A percentile compares a stretch with the other conserved stretches of the same genome.
Conservation (phyloP, 2,329 filamentous ascomycete species). For the Microcyclosporella mali region DNA sequence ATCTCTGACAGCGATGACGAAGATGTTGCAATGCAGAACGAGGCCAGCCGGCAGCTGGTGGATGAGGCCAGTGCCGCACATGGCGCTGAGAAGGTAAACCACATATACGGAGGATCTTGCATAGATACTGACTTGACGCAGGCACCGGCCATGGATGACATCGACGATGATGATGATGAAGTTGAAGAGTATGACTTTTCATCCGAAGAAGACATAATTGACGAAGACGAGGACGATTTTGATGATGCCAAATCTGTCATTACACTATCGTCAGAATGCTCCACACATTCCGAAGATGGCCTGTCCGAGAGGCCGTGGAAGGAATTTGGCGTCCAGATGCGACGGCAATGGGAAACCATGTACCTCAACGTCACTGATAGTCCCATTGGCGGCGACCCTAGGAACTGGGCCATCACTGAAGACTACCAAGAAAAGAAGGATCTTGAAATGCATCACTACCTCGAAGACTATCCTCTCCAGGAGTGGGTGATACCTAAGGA, state of each 20-base stretch:
- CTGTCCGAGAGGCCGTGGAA: slow-evolving; percentile 21
- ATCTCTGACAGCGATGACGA: slow-evolving; percentile 8
- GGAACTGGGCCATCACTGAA: slow-evolving; percentile 24
- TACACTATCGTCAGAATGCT: slow-evolving; percentile 17
- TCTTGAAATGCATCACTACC: slow-evolving; percentile 25
- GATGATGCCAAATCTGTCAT: slow-evolving; percentile 21
- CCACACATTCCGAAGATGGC: slow-evolving; percentile 6
- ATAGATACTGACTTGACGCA: background rate
- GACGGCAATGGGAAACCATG: slow-evolving; percentile 22
- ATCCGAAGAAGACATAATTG: slow-evolving; percentile 13
- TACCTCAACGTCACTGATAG: slow-evolving; percentile 17
- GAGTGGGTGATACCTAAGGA: slow-evolving; percentile 24
- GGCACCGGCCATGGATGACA: slow-evolving; percentile 1
- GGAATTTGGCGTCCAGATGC: slow-evolving; percentile 13
- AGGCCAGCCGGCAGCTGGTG: no score
- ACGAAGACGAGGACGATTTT: slow-evolving; percentile 14
- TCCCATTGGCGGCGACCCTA: slow-evolving; percentile 11
- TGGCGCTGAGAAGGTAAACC: background rate
- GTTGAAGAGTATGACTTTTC: slow-evolving; percentile 18
- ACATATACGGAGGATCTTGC: background rate
- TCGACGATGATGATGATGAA: slow-evolving; percentile 24
- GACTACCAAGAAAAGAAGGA: slow-evolving; percentile 25
- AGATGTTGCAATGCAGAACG: background rate
- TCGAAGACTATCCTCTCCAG: slow-evolving; percentile 24
- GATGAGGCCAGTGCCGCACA: background rate